Evolutionary conservation across 2,329 filamentous ascomycete genomes (phyloP), one percentile per base, ranked within the genome.

Genomic region (Stagonosporopsis cucurbitacearum): DNA sequence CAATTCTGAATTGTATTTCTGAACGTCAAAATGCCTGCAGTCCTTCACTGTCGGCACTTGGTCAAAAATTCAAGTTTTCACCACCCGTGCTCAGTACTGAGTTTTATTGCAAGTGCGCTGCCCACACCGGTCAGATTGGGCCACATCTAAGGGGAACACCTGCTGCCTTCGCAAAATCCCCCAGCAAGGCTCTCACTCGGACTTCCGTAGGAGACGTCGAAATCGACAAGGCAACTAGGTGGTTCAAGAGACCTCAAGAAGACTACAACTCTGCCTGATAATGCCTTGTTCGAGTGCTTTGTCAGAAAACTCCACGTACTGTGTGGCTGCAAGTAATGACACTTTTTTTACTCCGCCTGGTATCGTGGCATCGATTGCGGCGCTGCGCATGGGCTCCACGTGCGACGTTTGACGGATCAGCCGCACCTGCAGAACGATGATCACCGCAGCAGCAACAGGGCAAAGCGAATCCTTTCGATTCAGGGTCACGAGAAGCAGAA

Each of bases 391-490:
- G 46, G 35, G 35, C 22, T 25, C 46, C 52, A 50, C 52, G 41
- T 50, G 52, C 46, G 12, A 55, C 52, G 52, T 55, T 40, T 25
- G 40, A 55, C 52, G 33, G 52, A 45, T 55, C 52, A 55, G 52
- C 45, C 52, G 52, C 52, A 50, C 46, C 46, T 55, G 46, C 46
- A 44, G 37, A 23, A 35, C 33, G 45, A 33, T 54, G 45, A 55
- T 40, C 46, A 36, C 23, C 25, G 48, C 9, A 37, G 30, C 19
- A 44, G 32, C 40, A 33, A 36, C 32, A 32, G 30, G 33, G 35
- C 37, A 39, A 25, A 33, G 30, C 41, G 33, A n/a, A 19, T 40
- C 17, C 12, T 15, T 15, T 12, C 6, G 12, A 23, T 22, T 17
- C n/a, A n/a, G 19, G 37, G 20, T 6, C 19, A 9, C 7, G 17